These are phyloP conservation scores for Alternaria sp. DNA, from an alignment of 2,329 filamentous ascomycete genomes.

Conservation along the genomic window DNA sequence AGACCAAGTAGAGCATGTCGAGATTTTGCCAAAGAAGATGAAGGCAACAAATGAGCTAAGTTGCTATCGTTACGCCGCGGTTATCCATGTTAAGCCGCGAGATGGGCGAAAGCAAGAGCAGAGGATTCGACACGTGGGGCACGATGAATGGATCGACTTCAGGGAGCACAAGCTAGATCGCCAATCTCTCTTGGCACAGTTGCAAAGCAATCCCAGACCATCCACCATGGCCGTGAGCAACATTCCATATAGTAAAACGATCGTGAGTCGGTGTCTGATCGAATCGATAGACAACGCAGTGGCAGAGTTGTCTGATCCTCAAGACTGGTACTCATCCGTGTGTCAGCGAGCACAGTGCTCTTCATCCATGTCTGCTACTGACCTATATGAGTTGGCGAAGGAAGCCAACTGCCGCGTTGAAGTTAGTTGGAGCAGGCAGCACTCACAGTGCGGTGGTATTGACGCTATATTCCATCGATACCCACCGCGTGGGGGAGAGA, in stretches of 20 bases:
- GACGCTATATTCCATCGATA: conserved; percentile 10
- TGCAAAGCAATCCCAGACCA: background rate
- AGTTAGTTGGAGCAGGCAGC: conserved; percentile 13
- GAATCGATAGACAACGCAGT: background rate
- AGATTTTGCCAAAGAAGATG: conserved; percentile 22
- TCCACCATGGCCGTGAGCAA: background rate
- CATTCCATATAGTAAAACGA: conserved; percentile 1
- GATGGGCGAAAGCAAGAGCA: background rate
- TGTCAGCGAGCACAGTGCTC: background rate
- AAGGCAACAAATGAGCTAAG: conserved; percentile 21
- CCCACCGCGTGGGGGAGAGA: background rate
- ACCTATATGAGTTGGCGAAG: background rate
- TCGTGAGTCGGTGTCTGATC: background rate
- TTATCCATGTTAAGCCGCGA: background rate
- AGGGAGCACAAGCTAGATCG: background rate
- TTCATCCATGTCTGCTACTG: background rate
- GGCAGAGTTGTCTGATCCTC: background rate
- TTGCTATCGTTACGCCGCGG: conserved; percentile 18
- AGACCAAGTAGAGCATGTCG: conserved; percentile 7
- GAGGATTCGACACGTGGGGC: background rate
- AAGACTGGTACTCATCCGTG: background rate
- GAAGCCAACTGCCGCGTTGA: background rate
- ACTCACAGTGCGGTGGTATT: conserved; percentile 3
- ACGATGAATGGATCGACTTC: background rate
- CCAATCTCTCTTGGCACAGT: background rate